Evolutionary conservation across 2,329 filamentous ascomycete species (phyloP), one percentile per base, ranked within the genome.

Genomic region (Trichophyton mentagrophytes): DNA sequence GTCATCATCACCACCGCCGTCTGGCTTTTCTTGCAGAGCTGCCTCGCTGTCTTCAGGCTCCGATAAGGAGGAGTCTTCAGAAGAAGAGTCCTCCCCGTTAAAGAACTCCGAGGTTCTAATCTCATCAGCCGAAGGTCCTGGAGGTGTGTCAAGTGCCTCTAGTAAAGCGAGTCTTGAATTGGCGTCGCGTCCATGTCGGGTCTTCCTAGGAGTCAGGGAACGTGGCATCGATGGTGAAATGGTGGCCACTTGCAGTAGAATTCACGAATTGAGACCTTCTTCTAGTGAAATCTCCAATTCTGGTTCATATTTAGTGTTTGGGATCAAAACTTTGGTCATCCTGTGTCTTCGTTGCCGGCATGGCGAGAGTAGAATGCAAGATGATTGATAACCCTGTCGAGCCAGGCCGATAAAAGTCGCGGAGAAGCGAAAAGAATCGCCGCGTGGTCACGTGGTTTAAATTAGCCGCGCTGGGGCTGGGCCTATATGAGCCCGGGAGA

Each of bases 21-120:
- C 44, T 15, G 22, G 9, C 15, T 22, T 27, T 17, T 49, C 42
- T 27, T 33, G 13, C 13, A 17, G n/a, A 9, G 3, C 36, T n/a
- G 27, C 6, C 44, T 59, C 57, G 17, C 27, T 27, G 46, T 59
- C 57, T 15, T 65, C 63, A 3, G 57, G 57, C 1, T 51, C 65
- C 64, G 15, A 62, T 2, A 64, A 17, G n/a, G 71, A 72, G 7
- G 65, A 65, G 25, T 75, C 72, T 57, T 73, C 76, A 40, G 76
- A 63, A 7, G 73, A 71, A 7, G 71, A 75, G 46, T 71, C 69
- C 9, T 69, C 70, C 25, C 69, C 67, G 25, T 27, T 15, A 11
- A 58, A 38, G 40, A 62, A 58, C 36, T 59, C 62, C 7, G 38
- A 59, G 2, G 36, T 36, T 25, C 55, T 62, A 15, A 64, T 56